phyloP scores from a whole-genome alignment of 2,329 filamentous ascomycete species.

The Aspergillus hiratsukae region DNA sequence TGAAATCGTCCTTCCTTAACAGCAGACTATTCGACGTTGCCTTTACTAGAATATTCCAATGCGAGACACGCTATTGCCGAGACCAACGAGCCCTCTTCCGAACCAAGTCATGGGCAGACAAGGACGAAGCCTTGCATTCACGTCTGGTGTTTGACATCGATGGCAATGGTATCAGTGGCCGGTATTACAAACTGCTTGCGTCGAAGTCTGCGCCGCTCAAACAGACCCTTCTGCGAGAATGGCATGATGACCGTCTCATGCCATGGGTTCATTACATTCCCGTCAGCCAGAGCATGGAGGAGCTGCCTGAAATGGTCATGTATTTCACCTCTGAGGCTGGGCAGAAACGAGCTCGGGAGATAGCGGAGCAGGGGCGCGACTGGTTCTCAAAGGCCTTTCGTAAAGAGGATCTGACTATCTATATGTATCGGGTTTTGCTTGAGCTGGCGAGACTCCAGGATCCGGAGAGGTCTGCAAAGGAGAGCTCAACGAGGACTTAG shows the following conservation, averaged over 20 bases:
- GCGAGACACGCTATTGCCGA: slow-evolving; percentile 9
- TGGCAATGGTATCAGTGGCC: slow-evolving; percentile 20
- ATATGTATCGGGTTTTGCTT: slow-evolving; percentile 15
- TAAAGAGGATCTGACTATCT: slow-evolving; percentile 13
- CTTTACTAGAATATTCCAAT: slow-evolving; percentile 16
- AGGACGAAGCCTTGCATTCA: slow-evolving; percentile 10
- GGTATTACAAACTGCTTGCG: slow-evolving; percentile 18
- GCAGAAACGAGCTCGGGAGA: slow-evolving; percentile 8
- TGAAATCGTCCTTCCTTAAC: slow-evolving; percentile 8
- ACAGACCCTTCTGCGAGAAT: slow-evolving; percentile 20
- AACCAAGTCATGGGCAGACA: slow-evolving; percentile 11
- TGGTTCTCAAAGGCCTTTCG: slow-evolving; percentile 16
- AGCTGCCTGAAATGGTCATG: slow-evolving; percentile 16
- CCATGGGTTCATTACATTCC: slow-evolving; percentile 23
- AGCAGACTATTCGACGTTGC: slow-evolving; percentile 12
- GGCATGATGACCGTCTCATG: slow-evolving; percentile 21
- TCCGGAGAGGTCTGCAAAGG: slow-evolving; percentile 28
- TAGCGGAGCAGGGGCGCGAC: slow-evolving; percentile 12
- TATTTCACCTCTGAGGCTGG: slow-evolving; percentile 15
- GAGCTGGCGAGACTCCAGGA: slow-evolving; percentile 17
- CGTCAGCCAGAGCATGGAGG: slow-evolving; percentile 18
- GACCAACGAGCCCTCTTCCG: slow-evolving; percentile 11
- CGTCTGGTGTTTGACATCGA: slow-evolving; percentile 18
- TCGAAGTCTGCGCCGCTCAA: slow-evolving; percentile 17
- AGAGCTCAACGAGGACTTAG: too few relatives aligned